Conservation (phyloP, 1,139 yeast genomes). For the Yamadazyma diddensiae region DNA sequence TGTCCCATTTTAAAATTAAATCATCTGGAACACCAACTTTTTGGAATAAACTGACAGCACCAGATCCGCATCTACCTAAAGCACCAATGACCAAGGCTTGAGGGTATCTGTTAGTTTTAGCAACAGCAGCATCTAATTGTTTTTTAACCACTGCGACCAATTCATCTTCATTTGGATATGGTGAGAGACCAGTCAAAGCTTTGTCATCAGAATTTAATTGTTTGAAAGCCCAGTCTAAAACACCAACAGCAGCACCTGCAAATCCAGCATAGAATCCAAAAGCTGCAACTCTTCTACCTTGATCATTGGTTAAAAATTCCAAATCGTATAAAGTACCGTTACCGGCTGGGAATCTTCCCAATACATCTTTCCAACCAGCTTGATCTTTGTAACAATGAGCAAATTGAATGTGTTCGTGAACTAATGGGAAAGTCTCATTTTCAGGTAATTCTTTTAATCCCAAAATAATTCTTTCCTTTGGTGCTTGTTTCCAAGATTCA, state of each 20-base stretch:
- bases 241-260: constrained; percentile 97
- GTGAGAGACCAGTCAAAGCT: constrained; percentile 72
- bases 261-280: constrained; percentile 98
- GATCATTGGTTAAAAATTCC: constrained; percentile 90
- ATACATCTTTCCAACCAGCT: constrained; percentile 93
- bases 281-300: constrained; percentile 98
- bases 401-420: constrained; percentile 95
- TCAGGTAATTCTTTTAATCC: constrained; percentile 97
- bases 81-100: constrained; percentile 92
- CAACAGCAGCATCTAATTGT: constrained; percentile 58
- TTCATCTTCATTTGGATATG: constrained; percentile 77
- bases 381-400: constrained; percentile 98
- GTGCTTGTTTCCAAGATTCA: constrained; percentile 91
- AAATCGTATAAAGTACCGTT: constrained; percentile 87
- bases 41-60: constrained; percentile 81
- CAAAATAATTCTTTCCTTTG: constrained; percentile 80
- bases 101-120: constrained; percentile 63
- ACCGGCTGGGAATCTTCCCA: constrained; percentile 86
- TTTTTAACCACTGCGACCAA: constrained; percentile 68
- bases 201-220: constrained; percentile 62
- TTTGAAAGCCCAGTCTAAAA: constrained; percentile 92
- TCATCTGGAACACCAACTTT: constrained; percentile 87
- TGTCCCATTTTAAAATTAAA: constrained; percentile 90
- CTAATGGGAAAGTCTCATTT: constrained; percentile 81
- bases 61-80: constrained; percentile 98